Evolutionary conservation across 257 asterid species (phyloP).

Genomic region (Gynochthodes officinalis): DNA sequence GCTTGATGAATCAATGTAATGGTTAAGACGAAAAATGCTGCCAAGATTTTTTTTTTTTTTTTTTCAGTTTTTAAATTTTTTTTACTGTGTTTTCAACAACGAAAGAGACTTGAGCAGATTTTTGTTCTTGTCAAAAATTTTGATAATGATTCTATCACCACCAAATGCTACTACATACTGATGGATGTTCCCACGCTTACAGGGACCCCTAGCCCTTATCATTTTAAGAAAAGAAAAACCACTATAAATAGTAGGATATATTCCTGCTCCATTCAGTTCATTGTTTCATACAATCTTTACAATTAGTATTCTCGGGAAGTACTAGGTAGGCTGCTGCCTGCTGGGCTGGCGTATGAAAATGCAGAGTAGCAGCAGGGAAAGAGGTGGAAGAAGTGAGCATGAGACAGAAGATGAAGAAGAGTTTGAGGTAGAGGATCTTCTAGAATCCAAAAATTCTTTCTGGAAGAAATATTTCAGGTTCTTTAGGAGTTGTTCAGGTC

Average conservation of each 20-base stretch:
- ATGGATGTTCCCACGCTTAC: neutral
- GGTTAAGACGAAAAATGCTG: too few species aligned
- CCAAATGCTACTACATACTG: neutral
- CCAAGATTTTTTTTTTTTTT: too few species aligned
- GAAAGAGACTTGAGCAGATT: neutral
- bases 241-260: neutral
- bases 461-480: conserved; percentile 32
- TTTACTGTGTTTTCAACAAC: too few species aligned
- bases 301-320: neutral
- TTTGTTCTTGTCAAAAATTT: conserved; percentile 2
- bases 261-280: neutral
- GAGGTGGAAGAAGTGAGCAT: conserved; percentile 9
- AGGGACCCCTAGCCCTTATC: neutral
- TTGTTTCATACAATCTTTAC: neutral
- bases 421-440: conserved; percentile 33
- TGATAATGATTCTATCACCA: conserved; percentile 3
- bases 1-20: neutral
- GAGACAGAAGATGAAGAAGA: conserved; percentile 40
- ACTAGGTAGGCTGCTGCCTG: too few species aligned
- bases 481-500: conserved; percentile 26
- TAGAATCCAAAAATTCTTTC: conserved; percentile 26
- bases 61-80: too few species aligned
- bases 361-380: conserved; percentile 20
- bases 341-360: neutral
- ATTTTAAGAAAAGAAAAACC: neutral